Conservation (phyloP, 192 early-diverging fungal genomes). For the Backusella sp. region DNA sequence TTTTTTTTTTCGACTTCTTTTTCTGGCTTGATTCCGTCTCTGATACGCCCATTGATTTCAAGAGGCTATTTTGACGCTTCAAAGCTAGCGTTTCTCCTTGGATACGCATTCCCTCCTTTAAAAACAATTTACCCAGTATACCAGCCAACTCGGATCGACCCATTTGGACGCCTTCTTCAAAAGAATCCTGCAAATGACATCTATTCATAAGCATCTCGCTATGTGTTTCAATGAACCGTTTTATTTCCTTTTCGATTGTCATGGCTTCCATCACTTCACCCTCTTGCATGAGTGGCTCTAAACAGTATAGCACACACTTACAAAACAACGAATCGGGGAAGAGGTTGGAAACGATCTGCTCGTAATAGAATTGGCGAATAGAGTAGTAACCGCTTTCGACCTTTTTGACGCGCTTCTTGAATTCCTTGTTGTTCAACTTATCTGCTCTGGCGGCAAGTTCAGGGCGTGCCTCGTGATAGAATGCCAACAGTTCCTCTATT, state of each 20-base stretch:
- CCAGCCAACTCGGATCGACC: conserved; percentile 71
- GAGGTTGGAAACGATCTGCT: conserved; percentile 40
- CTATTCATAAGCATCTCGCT: conserved; percentile 51
- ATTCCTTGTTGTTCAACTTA: conserved; percentile 64
- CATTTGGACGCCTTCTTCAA: conserved; percentile 65
- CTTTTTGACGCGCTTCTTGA: conserved; percentile 61
- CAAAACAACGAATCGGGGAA: conserved; percentile 32
- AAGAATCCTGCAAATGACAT: conserved; percentile 63
- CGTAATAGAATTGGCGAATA: conserved; percentile 50
- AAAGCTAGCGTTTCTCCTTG: conserved; percentile 57
- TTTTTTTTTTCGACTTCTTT: conserved; percentile 34
- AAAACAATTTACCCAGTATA: conserved; percentile 68
- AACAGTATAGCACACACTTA: conserved; percentile 56
- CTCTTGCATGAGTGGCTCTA: conserved; percentile 74
- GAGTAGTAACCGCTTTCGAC: conserved; percentile 60
- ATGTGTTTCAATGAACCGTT: conserved; percentile 58
- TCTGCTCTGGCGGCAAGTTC: conserved; percentile 46
- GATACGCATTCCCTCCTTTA: conserved; percentile 73
- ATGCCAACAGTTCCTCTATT: conserved; percentile 18
- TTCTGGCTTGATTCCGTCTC: conserved; percentile 18
- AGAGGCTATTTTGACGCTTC: conserved; percentile 48
- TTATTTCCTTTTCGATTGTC: conserved; percentile 44
- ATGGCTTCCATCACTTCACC: conserved; percentile 71
- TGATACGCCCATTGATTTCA: conserved; percentile 50
- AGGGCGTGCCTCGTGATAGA: background rate